These are phyloP conservation scores for Salvia sclarea DNA, from an alignment of 305 asterid species.

Conservation along the genomic window DNA sequence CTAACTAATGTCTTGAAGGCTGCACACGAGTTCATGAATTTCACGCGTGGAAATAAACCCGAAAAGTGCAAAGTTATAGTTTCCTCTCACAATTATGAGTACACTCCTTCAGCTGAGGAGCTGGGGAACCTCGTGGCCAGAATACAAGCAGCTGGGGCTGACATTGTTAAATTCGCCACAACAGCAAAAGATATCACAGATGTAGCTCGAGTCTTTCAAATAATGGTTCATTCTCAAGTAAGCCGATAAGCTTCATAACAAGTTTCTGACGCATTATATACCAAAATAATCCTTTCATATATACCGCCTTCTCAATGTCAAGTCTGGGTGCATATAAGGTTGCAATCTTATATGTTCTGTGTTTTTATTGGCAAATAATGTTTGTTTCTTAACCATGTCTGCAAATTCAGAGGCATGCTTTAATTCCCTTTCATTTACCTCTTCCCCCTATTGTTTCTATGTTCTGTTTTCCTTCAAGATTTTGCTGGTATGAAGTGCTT, in stretches of 20 bases:
- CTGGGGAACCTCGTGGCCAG: slow-evolving; percentile 85
- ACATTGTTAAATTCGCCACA: slow-evolving; percentile 92
- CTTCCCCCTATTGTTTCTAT: background rate
- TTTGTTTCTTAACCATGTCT: background rate
- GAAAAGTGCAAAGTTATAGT: slow-evolving; percentile 79
- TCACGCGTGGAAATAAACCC: slow-evolving; percentile 56
- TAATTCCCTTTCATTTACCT: background rate
- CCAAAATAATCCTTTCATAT: background rate
- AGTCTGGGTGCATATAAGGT: background rate
- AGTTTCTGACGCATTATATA: too few species aligned
- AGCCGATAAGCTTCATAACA: slow-evolving; percentile 30
- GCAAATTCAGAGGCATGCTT: background rate
- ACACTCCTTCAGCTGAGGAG: slow-evolving; percentile 79
- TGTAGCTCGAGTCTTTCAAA: slow-evolving; percentile 83
- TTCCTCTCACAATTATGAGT: slow-evolving; percentile 86
- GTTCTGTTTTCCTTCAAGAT: background rate
- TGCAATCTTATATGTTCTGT: background rate
- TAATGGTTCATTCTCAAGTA: slow-evolving; percentile 93
- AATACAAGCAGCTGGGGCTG: slow-evolving; percentile 96
- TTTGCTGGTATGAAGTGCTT: slow-evolving; percentile 12
- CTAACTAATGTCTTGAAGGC: slow-evolving; percentile 49
- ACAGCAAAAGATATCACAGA: slow-evolving; percentile 85
- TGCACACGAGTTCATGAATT: slow-evolving; percentile 65
- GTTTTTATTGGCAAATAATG: background rate
- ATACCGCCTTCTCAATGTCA: background rate